phyloP scores from a whole-genome alignment of 73 alveolate species.

The Halteria grandinella region DNA sequence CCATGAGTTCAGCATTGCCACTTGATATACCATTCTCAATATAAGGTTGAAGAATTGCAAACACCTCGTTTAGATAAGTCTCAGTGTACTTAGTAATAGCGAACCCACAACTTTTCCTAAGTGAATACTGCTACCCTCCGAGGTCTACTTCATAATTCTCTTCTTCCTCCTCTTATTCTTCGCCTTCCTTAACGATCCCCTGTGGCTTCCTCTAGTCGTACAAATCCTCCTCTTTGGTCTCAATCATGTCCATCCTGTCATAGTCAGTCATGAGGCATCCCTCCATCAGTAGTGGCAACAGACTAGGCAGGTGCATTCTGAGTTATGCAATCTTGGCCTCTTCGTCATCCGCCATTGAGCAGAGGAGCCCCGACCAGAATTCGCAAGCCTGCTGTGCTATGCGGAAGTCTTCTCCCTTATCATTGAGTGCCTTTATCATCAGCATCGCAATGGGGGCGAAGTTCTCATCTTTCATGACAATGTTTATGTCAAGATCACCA shows the following conservation, averaged over 20 bases:
- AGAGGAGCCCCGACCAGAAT: slow-evolving; percentile 70
- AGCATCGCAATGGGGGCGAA: slow-evolving; percentile 15
- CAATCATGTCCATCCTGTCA: too few species aligned
- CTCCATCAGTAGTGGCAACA: slow-evolving; percentile 48
- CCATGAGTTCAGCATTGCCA: slow-evolving; percentile 44
- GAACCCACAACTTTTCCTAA: slow-evolving; percentile 64
- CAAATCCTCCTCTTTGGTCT: too few species aligned
- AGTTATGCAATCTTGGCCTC: slow-evolving; percentile 15
- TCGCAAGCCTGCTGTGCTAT: slow-evolving; percentile 69
- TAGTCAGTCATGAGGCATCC: slow-evolving; percentile 47
- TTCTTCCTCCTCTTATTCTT: too few species aligned
- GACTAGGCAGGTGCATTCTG: slow-evolving; percentile 5
- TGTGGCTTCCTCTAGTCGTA: too few species aligned
- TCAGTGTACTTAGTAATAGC: slow-evolving; percentile 47
- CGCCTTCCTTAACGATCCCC: too few species aligned
- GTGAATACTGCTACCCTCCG: slow-evolving; percentile 41
- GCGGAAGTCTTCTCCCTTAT: slow-evolving; percentile 50
- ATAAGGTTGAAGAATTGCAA: slow-evolving; percentile 23
- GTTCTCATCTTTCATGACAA: slow-evolving; percentile 13
- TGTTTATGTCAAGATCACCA: slow-evolving; percentile 34
- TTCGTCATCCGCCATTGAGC: too few species aligned
- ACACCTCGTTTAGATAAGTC: slow-evolving; percentile 17
- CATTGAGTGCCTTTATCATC: slow-evolving; percentile 56
- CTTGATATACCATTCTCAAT: slow-evolving; percentile 24
- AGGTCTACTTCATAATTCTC: too few species aligned